phyloP scores from a whole-genome alignment of 129 eudicot genomes.

The Scalesia atractyloides region DNA sequence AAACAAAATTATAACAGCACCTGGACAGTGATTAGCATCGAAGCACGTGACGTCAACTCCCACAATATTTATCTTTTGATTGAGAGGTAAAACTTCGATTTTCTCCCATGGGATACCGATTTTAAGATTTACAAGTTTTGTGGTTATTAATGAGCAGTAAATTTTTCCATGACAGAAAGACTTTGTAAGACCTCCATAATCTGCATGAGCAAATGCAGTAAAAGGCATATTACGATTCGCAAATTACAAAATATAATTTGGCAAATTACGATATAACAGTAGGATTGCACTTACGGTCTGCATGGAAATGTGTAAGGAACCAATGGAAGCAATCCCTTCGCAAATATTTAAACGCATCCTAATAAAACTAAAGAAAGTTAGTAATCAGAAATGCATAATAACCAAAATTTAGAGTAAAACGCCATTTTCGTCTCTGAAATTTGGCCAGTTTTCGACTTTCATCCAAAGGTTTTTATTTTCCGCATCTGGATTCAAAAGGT shows the following conservation, averaged over 20 bases:
- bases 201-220: slow-evolving; percentile 42
- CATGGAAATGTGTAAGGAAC: slow-evolving; percentile 95
- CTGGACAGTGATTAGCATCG: slow-evolving; percentile 99
- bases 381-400: slow-evolving; percentile 11
- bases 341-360: slow-evolving; percentile 90
- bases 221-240: slow-evolving; percentile 4
- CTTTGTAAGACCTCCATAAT: slow-evolving; percentile 91
- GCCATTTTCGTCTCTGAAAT: no score
- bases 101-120: slow-evolving; percentile 88
- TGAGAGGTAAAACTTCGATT: slow-evolving; percentile 74
- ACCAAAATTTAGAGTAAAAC: no score
- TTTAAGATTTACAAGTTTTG: slow-evolving; percentile 81
- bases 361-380: slow-evolving; percentile 25
- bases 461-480: no score
- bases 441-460: no score
- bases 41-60: slow-evolving; percentile 90
- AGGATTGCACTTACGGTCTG: slow-evolving; percentile 71
- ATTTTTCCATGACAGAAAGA: slow-evolving; percentile 86
- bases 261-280: slow-evolving; percentile 2
- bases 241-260: not conserved
- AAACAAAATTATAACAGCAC: slow-evolving; percentile 80
- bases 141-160: slow-evolving; percentile 79
- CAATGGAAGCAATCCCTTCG: slow-evolving; percentile 87
- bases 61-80: slow-evolving; percentile 62
- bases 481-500: no score